Percentiles rank a stretch among this genome's conserved stretches.
Conservation (phyloP, 2,329 filamentous ascomycete species). For the Simplicillium aogashimaense region DNA sequence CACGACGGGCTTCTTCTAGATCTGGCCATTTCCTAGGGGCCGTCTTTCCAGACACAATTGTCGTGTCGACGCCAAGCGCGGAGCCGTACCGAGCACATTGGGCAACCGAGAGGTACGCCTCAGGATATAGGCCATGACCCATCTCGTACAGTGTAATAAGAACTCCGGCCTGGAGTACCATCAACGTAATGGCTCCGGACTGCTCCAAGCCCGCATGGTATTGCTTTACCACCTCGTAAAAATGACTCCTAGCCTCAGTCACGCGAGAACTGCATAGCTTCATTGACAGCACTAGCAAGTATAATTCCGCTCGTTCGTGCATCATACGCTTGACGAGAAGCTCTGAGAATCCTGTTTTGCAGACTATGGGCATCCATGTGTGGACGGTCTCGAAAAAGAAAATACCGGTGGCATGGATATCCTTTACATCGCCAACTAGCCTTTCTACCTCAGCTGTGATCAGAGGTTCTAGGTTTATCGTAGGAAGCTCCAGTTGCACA, state of each 20-base stretch:
- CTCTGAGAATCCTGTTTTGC: constrained; percentile 4
- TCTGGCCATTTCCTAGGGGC: constrained; percentile 2
- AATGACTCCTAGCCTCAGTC: neutral
- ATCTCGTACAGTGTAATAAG: constrained; percentile 7
- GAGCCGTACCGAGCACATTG: constrained; percentile 7
- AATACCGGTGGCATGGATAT: constrained; percentile 6
- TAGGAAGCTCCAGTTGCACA: constrained; percentile 4
- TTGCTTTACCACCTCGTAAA: constrained; percentile 7
- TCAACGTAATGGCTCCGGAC: constrained; percentile 6
- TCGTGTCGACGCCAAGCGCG: constrained; percentile 6
- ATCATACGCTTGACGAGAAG: constrained; percentile 4
- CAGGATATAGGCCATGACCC: constrained; percentile 7
- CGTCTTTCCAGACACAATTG: neutral
- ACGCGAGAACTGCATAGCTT: constrained; percentile 3
- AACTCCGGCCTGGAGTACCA: constrained; percentile 7
- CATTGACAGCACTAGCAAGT: constrained; percentile 7
- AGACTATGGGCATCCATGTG: constrained; percentile 9
- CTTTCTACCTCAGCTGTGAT: constrained; percentile 2
- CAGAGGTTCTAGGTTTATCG: neutral
- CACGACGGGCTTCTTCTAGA: constrained; percentile 8
- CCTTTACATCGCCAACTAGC: constrained; percentile 4
- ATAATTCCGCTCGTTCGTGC: constrained; percentile 2
- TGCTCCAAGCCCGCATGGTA: constrained; percentile 4
- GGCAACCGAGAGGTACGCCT: constrained; percentile 5
- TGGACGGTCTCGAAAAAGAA: constrained; percentile 7